phyloP scores from a whole-genome alignment of 2,329 filamentous ascomycete genomes.

The Arthrinium phaeospermum region DNA sequence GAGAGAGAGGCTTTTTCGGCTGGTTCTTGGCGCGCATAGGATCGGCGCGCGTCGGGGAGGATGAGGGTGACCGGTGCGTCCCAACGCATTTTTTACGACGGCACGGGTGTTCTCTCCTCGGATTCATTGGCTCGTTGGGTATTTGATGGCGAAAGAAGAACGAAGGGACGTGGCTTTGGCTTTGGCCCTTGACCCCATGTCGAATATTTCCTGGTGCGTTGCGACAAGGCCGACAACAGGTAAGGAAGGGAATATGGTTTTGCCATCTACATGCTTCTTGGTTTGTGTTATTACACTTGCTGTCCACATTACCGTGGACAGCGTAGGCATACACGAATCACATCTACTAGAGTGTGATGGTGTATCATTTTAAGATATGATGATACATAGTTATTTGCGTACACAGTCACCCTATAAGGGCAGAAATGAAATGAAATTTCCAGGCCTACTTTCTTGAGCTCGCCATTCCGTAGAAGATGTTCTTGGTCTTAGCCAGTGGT shows the following conservation, averaged over 20 bases:
- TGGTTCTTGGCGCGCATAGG: conserved; percentile 1
- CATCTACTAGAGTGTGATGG: too few relatives aligned
- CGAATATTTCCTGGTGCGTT: too few relatives aligned
- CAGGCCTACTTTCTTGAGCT: too few relatives aligned
- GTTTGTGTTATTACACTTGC: neutral
- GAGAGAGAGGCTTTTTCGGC: neutral
- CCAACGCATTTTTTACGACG: neutral
- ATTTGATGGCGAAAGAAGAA: neutral
- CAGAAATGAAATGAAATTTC: too few relatives aligned
- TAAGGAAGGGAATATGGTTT: neutral
- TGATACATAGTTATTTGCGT: too few relatives aligned
- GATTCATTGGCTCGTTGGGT: neutral
- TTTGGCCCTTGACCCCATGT: neutral
- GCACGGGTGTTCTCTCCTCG: neutral
- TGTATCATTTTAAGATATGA: too few relatives aligned
- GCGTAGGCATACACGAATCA: too few relatives aligned
- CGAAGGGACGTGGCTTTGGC: too few relatives aligned
- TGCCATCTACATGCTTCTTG: neutral
- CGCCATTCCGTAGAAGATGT: too few relatives aligned
- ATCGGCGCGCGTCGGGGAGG: neutral
- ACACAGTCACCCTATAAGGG: too few relatives aligned
- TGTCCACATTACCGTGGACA: too few relatives aligned
- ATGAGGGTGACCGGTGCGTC: neutral
- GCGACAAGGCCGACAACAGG: neutral
- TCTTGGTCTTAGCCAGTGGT: too few relatives aligned